Conservation (phyloP, 805 yeast species). For the Candida ortonii region DNA sequence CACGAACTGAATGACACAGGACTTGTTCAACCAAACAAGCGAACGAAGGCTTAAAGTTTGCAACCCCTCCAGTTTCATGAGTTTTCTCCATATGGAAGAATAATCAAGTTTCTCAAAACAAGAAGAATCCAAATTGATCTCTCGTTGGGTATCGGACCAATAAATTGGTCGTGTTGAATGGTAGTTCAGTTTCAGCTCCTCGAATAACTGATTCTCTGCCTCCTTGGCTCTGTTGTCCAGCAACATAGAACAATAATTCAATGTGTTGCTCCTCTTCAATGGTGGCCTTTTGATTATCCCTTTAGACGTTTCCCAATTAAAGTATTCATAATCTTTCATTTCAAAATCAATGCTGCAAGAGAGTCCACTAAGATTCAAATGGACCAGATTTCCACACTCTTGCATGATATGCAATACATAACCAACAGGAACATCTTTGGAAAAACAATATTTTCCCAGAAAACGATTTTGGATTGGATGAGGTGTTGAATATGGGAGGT, state of each 20-base stretch:
- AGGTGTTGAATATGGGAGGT: constrained; percentile 32
- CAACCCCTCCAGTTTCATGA: constrained; percentile 20
- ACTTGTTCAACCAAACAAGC: constrained; percentile 35
- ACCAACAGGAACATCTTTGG: constrained; percentile 81
- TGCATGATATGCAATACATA: constrained; percentile 63
- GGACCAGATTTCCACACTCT: constrained; percentile 59
- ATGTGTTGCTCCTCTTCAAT: constrained; percentile 6
- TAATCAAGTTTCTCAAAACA: constrained; percentile 42
- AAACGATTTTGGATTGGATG: constrained; percentile 67
- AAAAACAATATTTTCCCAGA: constrained; percentile 56
- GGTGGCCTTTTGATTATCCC: constrained; percentile 14
- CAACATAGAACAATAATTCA: constrained; percentile 29
- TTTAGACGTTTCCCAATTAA: constrained; percentile 31
- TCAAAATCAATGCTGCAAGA: constrained; percentile 68
- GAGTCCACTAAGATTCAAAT: constrained; percentile 57
- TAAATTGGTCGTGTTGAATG: constrained; percentile 21
- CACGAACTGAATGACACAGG: constrained; percentile 22
- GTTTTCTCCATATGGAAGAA: constrained; percentile 40
- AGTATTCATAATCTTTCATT: constrained; percentile 38
- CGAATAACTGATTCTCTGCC: constrained; percentile 22
- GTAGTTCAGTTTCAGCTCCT: constrained; percentile 9
- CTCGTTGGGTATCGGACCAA: constrained; percentile 32
- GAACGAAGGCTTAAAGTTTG: constrained; percentile 28
- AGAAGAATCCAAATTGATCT: constrained; percentile 30
- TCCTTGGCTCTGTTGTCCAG: constrained; percentile 25